Base-by-base conservation (phyloP, 2,329 filamentous ascomycete species). In the Mycosphaerella arachidis region DNA sequence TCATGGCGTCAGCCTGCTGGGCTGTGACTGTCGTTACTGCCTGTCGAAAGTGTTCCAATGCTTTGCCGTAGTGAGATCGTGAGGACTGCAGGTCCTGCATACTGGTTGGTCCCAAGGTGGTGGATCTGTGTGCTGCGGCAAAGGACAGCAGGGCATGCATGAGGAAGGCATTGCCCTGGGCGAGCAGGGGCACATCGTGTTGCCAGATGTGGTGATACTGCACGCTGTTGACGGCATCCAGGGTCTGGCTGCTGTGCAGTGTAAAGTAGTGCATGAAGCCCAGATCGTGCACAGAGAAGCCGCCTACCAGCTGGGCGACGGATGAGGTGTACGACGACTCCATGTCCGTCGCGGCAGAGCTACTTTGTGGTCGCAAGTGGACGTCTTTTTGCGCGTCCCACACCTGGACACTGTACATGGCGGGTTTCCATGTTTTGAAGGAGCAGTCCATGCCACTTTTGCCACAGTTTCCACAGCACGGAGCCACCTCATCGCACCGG, bases 141-240 rank as follows among this genome's bases (percentile, higher is more conserved):
- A 69, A 62, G 24, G 66, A 65, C n/a, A 70, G 55, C n/a, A 69
- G 53, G 40, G 64, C 66, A 53, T 68, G 65, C 67, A 70, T 68
- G 16, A 70, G 59, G 50, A 62, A 68, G 9, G 57, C 56, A 62
- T 67, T 61, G 16, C 52, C 45, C 48, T 66, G 66, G n/a, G 68
- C 66, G 27, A 69, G 62, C 40, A 59, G 48, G 10, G 67, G 67
- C 6, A 69, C 60, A 33, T 63, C 58, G 24, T 57, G 53, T 45
- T 68, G 68, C 60, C 68, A 69, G 13, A 70, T 62, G 45, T 68
- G 60, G n/a, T 64, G 62, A 33, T 68, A 62, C 1, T 64, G 58
- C 37, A 59, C 61, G 45, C 66, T 63, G 16, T 60, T 59, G 63
- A 65, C 8, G 30, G 60, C 35, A 53, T 53, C 50, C 48, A 62